Base-by-base conservation (phyloP, 805 yeast species). In the Suhomyces kilbournensis region DNA sequence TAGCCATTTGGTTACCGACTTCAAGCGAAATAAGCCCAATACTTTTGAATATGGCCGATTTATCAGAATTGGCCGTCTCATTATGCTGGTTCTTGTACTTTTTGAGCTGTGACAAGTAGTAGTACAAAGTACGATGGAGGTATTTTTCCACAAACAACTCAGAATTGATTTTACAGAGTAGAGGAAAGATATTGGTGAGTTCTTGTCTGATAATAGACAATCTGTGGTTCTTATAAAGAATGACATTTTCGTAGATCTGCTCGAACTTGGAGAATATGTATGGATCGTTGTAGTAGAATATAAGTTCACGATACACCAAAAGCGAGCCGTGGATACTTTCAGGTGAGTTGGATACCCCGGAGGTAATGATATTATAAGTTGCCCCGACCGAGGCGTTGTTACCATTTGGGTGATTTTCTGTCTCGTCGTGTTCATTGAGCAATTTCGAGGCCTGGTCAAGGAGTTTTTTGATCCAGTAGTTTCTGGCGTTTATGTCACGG, bases 321-420 rank as follows among this genome's bases (percentile, higher is more conserved):
- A 93, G 71, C 0, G 96, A 82, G 0, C 97, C 97, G 67, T 93
- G 98, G n/a, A 90, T 80, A 2, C 86, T 76, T 55, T 91, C 97
- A 17, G 81, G 62, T 4, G 74, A 58, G 35, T 64, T 72, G 7
- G 64, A 51, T 6, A 65, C 44, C 7, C 59, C 50, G 1, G 66
- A 53, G 14, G 65, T 52, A 19, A 67, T 59, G 14, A 64, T 49
- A 45, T 62, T 64, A 46, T 62, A 57, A 7, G 63, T 58, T 19
- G 58, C 52, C 28, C 47, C 56, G 10, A 60, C 56, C 1, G 59
- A 56, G 12, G 58, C 35, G 25, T 49, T 53, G 15, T 30, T 28
- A 9, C 48, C 48, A 12, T 54, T 52, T n/a, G 51, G 53, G 35
- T 50, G 51, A 22, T 49, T 53, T 14, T 38, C 42, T 7, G 42